These are phyloP conservation scores for Cornus kousa DNA, from an alignment of 148 eudicot genomes.

Conservation along the genomic window DNA sequence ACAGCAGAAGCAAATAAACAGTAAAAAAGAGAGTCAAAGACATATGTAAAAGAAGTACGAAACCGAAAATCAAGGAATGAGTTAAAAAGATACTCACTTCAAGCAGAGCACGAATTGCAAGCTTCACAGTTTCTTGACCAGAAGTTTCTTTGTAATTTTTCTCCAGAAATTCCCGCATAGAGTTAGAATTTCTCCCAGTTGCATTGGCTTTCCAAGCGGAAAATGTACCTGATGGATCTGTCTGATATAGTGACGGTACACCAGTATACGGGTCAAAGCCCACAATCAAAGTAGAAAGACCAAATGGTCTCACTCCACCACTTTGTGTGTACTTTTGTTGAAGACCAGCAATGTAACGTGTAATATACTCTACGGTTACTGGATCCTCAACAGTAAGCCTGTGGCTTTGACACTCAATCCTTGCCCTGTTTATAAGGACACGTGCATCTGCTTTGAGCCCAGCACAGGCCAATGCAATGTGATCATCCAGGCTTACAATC, in stretches of 20 bases:
- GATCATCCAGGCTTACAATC: constrained; percentile 86
- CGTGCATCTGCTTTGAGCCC: constrained; percentile 99
- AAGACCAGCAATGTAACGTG: constrained; percentile 97
- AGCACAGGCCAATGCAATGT: constrained; percentile 96
- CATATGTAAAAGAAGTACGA: neutral
- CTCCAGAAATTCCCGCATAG: constrained; percentile 85
- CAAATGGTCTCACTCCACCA: constrained; percentile 99
- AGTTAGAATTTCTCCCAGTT: constrained; percentile 96
- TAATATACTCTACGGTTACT: constrained; percentile 92
- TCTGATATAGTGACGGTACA: constrained; percentile 87
- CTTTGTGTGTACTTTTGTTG: constrained; percentile 99
- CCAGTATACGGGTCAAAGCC: constrained; percentile 91
- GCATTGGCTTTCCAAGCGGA: constrained; percentile 99
- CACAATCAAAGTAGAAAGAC: constrained; percentile 93
- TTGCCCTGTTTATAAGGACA: constrained; percentile 88
- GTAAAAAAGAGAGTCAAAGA: neutral
- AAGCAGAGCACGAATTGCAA: constrained; percentile 92
- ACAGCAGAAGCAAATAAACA: neutral
- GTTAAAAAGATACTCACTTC: constrained; percentile 52
- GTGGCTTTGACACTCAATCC: constrained; percentile 97
- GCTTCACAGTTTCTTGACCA: constrained; percentile 88
- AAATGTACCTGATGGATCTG: constrained; percentile 98
- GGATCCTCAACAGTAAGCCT: constrained; percentile 95
- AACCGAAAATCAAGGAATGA: neutral
- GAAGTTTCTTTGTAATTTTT: constrained; percentile 96